Conservation (phyloP, 225 moss, liverwort and hornwort genomes). For the Sphagnum tenellum region DNA sequence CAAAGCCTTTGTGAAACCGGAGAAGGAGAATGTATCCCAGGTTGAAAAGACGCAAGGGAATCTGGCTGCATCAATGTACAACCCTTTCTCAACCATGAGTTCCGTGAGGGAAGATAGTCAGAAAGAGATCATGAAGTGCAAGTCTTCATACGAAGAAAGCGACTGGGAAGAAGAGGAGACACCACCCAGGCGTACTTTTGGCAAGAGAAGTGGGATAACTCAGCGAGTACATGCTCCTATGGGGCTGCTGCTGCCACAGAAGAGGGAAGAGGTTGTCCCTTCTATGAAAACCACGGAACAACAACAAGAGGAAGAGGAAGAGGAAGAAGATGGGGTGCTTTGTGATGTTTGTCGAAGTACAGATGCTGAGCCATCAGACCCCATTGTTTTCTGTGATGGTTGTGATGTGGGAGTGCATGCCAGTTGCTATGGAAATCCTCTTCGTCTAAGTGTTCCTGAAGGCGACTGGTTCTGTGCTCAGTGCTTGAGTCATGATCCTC, state of each 20-base stretch:
- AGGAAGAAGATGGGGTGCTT: conserved; percentile 19
- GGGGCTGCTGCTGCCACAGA: too few relatives aligned
- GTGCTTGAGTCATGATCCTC: conserved; percentile 14
- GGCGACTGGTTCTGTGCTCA: conserved; percentile 47
- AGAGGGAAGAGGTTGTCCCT: too few relatives aligned
- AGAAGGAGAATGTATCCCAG: too few relatives aligned
- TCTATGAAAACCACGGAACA: too few relatives aligned
- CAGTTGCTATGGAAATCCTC: conserved; percentile 37
- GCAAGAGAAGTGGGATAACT: conserved; percentile 27
- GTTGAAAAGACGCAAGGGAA: too few relatives aligned
- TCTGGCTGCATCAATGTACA: too few relatives aligned
- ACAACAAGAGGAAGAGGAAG: neutral
- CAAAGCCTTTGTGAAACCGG: too few relatives aligned
- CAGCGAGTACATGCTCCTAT: conserved; percentile 30
- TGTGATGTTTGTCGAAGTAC: conserved; percentile 35
- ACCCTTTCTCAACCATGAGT: too few relatives aligned
- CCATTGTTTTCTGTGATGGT: conserved; percentile 50
- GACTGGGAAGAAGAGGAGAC: conserved; percentile 8
- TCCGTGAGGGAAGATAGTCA: too few relatives aligned
- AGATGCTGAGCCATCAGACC: conserved; percentile 27
- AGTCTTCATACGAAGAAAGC: conserved; percentile 26
- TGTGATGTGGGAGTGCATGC: conserved; percentile 42
- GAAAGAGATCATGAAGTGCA: conserved; percentile 2
- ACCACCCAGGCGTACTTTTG: conserved; percentile 7
- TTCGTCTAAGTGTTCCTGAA: conserved; percentile 22